phyloP scores from a whole-genome alignment of 2,329 filamentous ascomycete species.

The Ophiostoma triangulosporum region DNA sequence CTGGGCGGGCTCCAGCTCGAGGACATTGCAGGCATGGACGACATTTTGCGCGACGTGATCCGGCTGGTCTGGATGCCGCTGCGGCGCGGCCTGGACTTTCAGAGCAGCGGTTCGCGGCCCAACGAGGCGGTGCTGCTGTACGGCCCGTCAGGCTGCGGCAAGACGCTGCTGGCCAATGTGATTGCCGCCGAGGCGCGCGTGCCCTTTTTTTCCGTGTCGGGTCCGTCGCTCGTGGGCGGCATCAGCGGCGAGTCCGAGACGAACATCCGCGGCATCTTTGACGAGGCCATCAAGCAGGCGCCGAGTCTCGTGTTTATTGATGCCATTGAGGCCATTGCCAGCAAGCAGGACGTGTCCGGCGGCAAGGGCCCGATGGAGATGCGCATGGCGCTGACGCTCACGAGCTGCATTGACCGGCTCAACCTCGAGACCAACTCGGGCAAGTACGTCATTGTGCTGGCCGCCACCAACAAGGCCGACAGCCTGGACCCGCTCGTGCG shows the following conservation, averaged over 20 bases:
- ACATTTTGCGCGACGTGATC: slow-evolving; percentile 54
- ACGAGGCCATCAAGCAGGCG: slow-evolving; percentile 73
- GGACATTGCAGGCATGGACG: slow-evolving; percentile 65
- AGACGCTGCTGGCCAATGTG: slow-evolving; percentile 71
- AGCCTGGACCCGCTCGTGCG: slow-evolving; percentile 65
- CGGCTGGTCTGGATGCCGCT: slow-evolving; percentile 63
- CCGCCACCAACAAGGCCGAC: slow-evolving; percentile 80
- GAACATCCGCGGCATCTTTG: slow-evolving; percentile 71
- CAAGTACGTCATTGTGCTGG: slow-evolving; percentile 64
- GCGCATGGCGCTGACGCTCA: slow-evolving; percentile 68
- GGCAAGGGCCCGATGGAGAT: slow-evolving; percentile 76
- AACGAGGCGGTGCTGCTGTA: slow-evolving; percentile 66
- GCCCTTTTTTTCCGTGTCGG: slow-evolving; percentile 70
- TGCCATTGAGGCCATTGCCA: slow-evolving; percentile 81
- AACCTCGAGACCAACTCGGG: slow-evolving; percentile 43
- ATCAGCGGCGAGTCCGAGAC: slow-evolving; percentile 87
- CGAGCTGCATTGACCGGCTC: slow-evolving; percentile 77
- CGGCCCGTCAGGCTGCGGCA: slow-evolving; percentile 74
- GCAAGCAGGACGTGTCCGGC: slow-evolving; percentile 57
- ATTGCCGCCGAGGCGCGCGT: slow-evolving; percentile 63
- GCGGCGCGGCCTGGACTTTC: slow-evolving; percentile 51
- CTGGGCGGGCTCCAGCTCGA: slow-evolving; percentile 54
- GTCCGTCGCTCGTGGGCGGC: slow-evolving; percentile 67
- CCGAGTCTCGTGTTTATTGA: slow-evolving; percentile 88
- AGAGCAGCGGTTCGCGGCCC: slow-evolving; percentile 51